Evolutionary conservation across 2,329 filamentous ascomycete species (phyloP), one percentile per base, ranked within the genome.

Genomic region (Raffaelea ambrosiae): DNA sequence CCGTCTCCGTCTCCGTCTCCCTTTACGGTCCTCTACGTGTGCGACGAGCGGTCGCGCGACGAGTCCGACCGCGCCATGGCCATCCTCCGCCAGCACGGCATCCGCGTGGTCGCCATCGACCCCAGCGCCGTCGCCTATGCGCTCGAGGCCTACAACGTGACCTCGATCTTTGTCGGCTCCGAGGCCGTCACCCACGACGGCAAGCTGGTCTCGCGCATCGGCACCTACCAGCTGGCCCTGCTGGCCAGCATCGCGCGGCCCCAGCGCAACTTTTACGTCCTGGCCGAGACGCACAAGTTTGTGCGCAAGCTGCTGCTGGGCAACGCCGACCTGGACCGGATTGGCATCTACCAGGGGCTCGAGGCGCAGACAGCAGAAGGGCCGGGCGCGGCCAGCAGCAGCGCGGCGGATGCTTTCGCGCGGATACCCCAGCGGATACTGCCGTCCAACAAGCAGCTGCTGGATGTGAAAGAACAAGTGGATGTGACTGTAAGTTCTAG

Each of bases 231-330:
- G 69, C 84, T 97, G 57, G 90, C 88, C 2, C 71, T 88, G 56
- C 70, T 96, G 46, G 89, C 90, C 5, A 83, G 83, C 58, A 77
- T 77, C 14, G 76, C 77, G 52, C 47, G 35, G 20, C 52, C 52
- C 21, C 63, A 66, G 23, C 72, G 72, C 40, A 79, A 83, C 36
- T 88, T 97, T 57, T 95, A 94, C 60, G 89, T 95, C 18, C 89
- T 93, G 5, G 86, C 86, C 1, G 93, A 98, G 70, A 94, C 87
- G 58, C 93, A 98, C 72, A 98, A 98, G 69, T 96, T 98, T 61
- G 88, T 94, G 41, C 78, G 89, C 58, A 76, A 93, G 48, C 93
- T 90, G 58, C 88, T 91, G 1, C 69, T 93, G 20, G 81, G 84
- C 53, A 88, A 95, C 66, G 80, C 83, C 50, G 86, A 93, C 60